Evolutionary conservation across 2,329 filamentous ascomycete species (phyloP), one percentile per base, ranked within the genome.

Genomic region (Aspergillus ochraceus): DNA sequence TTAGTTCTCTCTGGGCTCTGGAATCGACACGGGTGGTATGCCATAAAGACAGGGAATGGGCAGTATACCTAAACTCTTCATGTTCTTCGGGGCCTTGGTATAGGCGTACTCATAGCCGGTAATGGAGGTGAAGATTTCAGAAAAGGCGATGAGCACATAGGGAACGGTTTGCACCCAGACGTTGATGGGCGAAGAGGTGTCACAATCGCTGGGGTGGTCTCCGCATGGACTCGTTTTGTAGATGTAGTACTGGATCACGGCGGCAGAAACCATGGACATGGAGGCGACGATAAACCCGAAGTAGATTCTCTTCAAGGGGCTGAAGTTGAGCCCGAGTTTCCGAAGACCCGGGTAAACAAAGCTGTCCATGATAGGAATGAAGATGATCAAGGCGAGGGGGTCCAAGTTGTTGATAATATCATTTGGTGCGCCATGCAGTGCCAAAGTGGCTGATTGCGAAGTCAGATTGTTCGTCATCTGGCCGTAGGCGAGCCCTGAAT

Each of bases 71-170:
- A 91, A 81, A 9, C 86, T 89, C 69, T 88, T 88, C 90, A 92
- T 92, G 78, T 91, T 91, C 72, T 84, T 86, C 36, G 90, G 90
- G 0, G 89, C 88, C 76, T 91, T 90, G 69, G 87, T 88, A 78
- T 87, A 92, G 32, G 90, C 90, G 66, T 90, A 91, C 73, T 91
- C 89, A 67, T 89, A 85, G 1, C 86, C 86, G 0, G 84, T 86
- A 65, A 86, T 82, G 12, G 78, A 81, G 9, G 82, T 79, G 65
- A 86, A 83, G 64, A 85, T 85, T 66, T 86, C 84, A 4, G 82
- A 83, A 62, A 85, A 78, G 29, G 80, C 84, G 59, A 84, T 79
- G 4, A 86, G 74, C 8, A 84, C 75, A 67, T 83, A 82, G 1
- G 78, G 74, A 3, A 79, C 71, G 11, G 80, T 70, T 64, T 84